These are phyloP conservation scores for Isatis lusitanica DNA, from an alignment of 441 rosid species.

Conservation along the genomic window DNA sequence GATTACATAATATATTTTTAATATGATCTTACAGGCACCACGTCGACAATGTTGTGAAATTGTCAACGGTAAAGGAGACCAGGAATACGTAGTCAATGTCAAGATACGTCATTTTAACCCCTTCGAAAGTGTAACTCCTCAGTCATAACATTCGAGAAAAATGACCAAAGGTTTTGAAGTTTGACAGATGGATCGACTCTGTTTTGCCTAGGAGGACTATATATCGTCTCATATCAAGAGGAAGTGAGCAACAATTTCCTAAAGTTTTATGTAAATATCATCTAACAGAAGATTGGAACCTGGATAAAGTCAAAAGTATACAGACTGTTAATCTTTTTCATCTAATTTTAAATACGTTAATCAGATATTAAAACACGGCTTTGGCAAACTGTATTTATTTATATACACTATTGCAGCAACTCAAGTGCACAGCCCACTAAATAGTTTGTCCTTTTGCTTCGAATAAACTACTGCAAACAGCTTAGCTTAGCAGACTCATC, in stretches of 20 bases:
- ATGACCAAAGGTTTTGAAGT: background rate
- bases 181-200: background rate
- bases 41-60: constrained; percentile 82
- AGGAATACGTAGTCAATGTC: constrained; percentile 38
- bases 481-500: too few species aligned
- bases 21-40: constrained; percentile 53
- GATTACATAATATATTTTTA: background rate
- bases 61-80: constrained; percentile 32
- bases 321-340: background rate
- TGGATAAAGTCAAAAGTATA: background rate
- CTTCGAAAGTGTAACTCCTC: constrained; percentile 64
- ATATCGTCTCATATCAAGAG: background rate
- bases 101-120: constrained; percentile 56
- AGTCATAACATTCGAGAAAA: constrained; percentile 25
- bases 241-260: background rate
- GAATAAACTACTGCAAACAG: background rate
- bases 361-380: too few species aligned
- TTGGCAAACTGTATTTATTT: too few species aligned
- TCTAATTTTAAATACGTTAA: background rate
- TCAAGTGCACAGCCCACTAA: background rate
- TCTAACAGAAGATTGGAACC: background rate
- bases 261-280: background rate
- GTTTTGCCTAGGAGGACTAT: background rate
- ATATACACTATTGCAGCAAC: background rate
- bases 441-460: background rate